These are phyloP conservation scores for Alternaria dauci DNA, from an alignment of 2,329 filamentous ascomycete species.

Conservation along the genomic window DNA sequence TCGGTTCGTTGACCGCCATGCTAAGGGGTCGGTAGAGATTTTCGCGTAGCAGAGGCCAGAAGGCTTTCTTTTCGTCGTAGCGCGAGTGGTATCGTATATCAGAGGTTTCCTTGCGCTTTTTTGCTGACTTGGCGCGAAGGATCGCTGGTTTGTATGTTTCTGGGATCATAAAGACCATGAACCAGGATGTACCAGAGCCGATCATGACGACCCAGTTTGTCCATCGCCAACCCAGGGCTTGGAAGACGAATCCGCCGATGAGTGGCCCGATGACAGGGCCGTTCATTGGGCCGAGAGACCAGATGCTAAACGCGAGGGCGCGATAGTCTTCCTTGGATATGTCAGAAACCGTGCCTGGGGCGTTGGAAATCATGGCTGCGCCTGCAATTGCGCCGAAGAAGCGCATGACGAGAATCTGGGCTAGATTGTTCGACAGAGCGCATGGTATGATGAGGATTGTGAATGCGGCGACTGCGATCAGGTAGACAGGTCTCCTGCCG, in stretches of 20 bases:
- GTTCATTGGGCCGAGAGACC: conserved; percentile 85
- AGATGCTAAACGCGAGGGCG: conserved; percentile 83
- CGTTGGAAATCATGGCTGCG: conserved; percentile 82
- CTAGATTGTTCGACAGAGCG: conserved; percentile 72
- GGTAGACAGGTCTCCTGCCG: conserved; percentile 72
- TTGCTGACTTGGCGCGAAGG: conserved; percentile 74
- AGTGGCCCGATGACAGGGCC: conserved; percentile 64
- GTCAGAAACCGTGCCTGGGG: conserved; percentile 83
- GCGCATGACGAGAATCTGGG: conserved; percentile 73
- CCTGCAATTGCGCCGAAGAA: conserved; percentile 80
- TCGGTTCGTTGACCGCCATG: conserved; percentile 82
- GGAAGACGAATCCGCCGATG: conserved; percentile 81
- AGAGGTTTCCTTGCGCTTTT: conserved; percentile 74
- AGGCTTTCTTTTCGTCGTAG: conserved; percentile 77
- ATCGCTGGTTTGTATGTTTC: conserved; percentile 83
- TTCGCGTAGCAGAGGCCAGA: conserved; percentile 72
- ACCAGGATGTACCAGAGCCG: conserved; percentile 68
- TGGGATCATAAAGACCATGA: conserved; percentile 68
- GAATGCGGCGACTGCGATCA: conserved; percentile 70
- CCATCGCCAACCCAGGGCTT: conserved; percentile 88
- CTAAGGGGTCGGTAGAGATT: conserved; percentile 81
- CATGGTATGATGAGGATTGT: conserved; percentile 75
- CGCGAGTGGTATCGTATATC: conserved; percentile 78
- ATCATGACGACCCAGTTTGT: conserved; percentile 75
- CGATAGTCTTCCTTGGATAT: conserved; percentile 82